A percentile compares a stretch with the other conserved stretches of the same genome.
Conservation (phyloP, 306 rosid species). For the Begonia loranthoides region DNA sequence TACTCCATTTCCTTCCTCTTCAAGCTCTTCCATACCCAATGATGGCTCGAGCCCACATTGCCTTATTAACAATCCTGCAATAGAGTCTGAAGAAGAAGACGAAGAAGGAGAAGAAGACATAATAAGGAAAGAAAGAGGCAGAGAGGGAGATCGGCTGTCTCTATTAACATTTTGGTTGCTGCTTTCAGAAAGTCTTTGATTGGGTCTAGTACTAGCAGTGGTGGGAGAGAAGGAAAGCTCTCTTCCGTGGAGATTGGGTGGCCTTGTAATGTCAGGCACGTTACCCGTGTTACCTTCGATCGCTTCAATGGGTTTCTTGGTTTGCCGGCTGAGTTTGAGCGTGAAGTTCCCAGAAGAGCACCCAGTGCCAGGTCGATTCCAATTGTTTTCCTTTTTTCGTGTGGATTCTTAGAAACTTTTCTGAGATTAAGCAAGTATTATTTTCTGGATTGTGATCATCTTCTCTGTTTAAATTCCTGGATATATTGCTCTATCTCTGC, state of each 20-base stretch:
- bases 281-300: slow-evolving; percentile 93
- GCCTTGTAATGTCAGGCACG: slow-evolving; percentile 90
- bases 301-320: slow-evolving; percentile 97
- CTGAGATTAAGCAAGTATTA: neutral
- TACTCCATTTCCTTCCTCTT: neutral
- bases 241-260: slow-evolving; percentile 90
- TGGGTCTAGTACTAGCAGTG: slow-evolving; percentile 33
- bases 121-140: slow-evolving; percentile 40
- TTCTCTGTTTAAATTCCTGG: too few relatives aligned
- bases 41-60: slow-evolving; percentile 43
- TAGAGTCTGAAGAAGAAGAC: slow-evolving; percentile 21
- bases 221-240: slow-evolving; percentile 14
- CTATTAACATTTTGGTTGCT: slow-evolving; percentile 54
- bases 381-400: neutral
- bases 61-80: slow-evolving; percentile 35
- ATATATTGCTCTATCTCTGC: too few relatives aligned
- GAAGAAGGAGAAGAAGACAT: slow-evolving; percentile 16
- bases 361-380: slow-evolving; percentile 80
- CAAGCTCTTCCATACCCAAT: slow-evolving; percentile 50
- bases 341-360: slow-evolving; percentile 78
- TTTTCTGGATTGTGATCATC: too few relatives aligned
- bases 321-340: slow-evolving; percentile 89
- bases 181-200: slow-evolving; percentile 76
- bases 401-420: neutral
- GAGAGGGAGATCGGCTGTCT: slow-evolving; percentile 71